phyloP scores from a whole-genome alignment of 2,329 filamentous ascomycete species.

The Colletotrichum camelliae region DNA sequence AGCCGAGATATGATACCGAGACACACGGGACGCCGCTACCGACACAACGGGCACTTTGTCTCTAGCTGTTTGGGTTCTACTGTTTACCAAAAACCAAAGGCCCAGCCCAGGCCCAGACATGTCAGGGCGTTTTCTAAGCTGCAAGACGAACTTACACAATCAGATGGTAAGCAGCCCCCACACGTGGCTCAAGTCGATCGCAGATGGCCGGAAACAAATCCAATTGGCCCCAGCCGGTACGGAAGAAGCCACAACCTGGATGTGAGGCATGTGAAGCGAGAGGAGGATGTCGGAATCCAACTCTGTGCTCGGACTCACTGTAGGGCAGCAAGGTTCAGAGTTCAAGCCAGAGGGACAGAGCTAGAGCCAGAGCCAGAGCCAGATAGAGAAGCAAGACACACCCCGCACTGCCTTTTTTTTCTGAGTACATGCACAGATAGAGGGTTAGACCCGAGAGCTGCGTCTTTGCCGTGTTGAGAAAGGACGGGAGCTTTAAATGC shows the following conservation, averaged over 20 bases:
- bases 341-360: not conserved
- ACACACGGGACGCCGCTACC: not conserved
- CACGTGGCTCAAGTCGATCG: not conserved
- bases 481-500: not conserved
- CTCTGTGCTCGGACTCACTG: constrained; percentile 5
- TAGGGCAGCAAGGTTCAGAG: not conserved
- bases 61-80: not conserved
- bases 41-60: not conserved
- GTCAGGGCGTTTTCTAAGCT: not conserved
- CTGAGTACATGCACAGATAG: not conserved
- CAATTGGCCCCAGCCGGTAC: not conserved
- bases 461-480: not conserved
- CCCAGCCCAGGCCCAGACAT: not conserved
- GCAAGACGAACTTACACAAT: not conserved
- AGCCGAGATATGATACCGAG: not conserved
- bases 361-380: not conserved
- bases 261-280: not conserved
- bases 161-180: not conserved
- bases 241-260: not conserved
- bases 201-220: not conserved
- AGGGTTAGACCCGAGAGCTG: not conserved
- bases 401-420: not conserved
- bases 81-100: not conserved
- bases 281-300: not conserved
- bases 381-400: not conserved